phyloP scores from a whole-genome alignment of 2,329 filamentous ascomycete species.

The Onygena corvina region DNA sequence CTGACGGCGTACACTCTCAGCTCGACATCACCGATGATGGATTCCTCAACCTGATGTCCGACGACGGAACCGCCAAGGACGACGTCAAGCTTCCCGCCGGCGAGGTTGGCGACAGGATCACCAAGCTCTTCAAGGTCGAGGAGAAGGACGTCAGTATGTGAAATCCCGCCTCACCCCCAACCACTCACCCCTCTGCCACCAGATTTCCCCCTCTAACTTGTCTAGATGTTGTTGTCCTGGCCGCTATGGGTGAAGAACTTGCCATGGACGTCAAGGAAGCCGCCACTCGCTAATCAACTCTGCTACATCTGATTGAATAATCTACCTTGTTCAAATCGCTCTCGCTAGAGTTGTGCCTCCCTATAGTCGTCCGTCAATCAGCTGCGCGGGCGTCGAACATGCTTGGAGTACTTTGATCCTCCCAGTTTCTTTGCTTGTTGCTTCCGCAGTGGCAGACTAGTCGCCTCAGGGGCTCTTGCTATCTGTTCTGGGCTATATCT shows the following conservation, averaged over 20 bases:
- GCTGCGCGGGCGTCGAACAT: background rate
- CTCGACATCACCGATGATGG: constrained; percentile 87
- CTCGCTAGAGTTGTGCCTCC: constrained; percentile 6
- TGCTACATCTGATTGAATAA: background rate
- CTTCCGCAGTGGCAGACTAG: background rate
- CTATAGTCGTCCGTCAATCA: background rate
- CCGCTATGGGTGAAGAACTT: constrained; percentile 90
- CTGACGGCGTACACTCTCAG: constrained; percentile 34
- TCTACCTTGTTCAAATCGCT: background rate
- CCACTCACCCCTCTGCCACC: background rate
- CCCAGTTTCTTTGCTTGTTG: constrained; percentile 1
- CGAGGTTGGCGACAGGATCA: constrained; percentile 79
- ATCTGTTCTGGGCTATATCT: constrained; percentile 1
- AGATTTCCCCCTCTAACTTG: constrained; percentile 12
- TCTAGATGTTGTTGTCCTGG: constrained; percentile 81
- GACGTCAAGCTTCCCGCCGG: constrained; percentile 88
- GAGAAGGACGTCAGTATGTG: constrained; percentile 87
- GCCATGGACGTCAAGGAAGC: constrained; percentile 93
- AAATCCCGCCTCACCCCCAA: background rate
- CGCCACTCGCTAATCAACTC: constrained; percentile 30
- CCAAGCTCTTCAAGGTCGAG: constrained; percentile 64
- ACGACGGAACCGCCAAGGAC: constrained; percentile 78
- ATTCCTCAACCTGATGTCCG: constrained; percentile 87
- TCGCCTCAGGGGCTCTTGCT: background rate
- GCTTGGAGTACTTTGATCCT: background rate